phyloP scores from a whole-genome alignment of 306 rosid species.

The Quercus aquifolioides region DNA sequence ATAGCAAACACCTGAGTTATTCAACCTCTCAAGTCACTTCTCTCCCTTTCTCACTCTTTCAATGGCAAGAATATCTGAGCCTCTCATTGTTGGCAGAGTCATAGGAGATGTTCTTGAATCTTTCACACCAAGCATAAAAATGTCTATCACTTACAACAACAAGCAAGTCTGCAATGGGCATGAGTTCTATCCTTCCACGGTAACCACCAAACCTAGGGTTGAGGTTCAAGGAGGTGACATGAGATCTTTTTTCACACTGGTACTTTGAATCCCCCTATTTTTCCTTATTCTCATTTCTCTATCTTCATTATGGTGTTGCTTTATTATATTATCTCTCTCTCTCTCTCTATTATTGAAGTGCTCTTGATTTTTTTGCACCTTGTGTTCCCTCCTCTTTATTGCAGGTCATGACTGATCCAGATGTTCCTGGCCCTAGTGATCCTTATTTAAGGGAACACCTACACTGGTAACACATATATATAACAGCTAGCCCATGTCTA shows the following conservation, averaged over 20 bases:
- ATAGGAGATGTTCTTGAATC: conserved; percentile 83
- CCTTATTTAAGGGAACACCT: conserved; percentile 81
- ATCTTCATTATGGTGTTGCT: not conserved
- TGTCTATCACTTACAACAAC: conserved; percentile 49
- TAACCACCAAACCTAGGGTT: conserved; percentile 63
- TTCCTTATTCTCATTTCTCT: not conserved
- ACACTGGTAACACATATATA: conserved; percentile 55
- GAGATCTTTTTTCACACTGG: conserved; percentile 88
- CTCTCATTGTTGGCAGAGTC: conserved; percentile 72
- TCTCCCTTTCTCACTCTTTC: not conserved
- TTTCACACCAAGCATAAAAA: conserved; percentile 51
- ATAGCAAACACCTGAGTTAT: conserved; percentile 18
- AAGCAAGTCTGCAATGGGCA: conserved; percentile 74
- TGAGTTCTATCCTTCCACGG: conserved; percentile 68
- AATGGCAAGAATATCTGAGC: conserved; percentile 56
- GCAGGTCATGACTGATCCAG: conserved; percentile 84
- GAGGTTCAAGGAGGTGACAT: conserved; percentile 71
- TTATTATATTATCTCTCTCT: not conserved
- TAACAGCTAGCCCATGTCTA: not conserved
- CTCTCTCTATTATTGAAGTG: conserved; percentile 1
- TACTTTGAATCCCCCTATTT: conserved; percentile 3
- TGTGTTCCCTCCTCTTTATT: conserved; percentile 1
- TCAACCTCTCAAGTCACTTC: not conserved
- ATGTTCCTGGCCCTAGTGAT: conserved; percentile 93
- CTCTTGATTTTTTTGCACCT: not conserved